Evolutionary conservation across 164 flowering plant species (phyloP), one percentile per base, ranked within the genome.

Genomic region (Nymphaea thermarum): DNA sequence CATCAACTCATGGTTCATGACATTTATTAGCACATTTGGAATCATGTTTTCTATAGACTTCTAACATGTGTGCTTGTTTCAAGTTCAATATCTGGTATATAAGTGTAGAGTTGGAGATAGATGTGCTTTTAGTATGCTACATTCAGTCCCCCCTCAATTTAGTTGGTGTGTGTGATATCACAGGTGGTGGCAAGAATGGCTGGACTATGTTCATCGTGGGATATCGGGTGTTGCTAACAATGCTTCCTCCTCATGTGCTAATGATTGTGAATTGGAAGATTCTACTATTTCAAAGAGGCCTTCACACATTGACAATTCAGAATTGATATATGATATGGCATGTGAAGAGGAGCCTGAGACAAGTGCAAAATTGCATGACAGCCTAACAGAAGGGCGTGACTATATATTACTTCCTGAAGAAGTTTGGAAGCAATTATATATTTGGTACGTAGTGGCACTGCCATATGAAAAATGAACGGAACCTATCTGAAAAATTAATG

Each of bases 111-210:
- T 61, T n/a, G 16, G 6, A 61, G 6, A 7, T 61, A 8, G 10
- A 10, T 55, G 60, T 55, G 16, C 16, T 55, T 55, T 10, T 25
- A 1, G 36, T 25, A 25, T 25, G 36, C 36, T 25, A 25, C 36
- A 25, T 25, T 25, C 36, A 25, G 36, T 25, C 36, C 36, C 36
- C 36, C 36, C 36, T 25, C 36, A 25, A 25, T 25, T 25, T 25
- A 25, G 36, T 61, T 61, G 6, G 64, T n/a, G 36, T 61, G 62
- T 71, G 69, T 16, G 66, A 74, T 18, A 43, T 17, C 15, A 57
- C 78, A 94, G 99, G 77, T 94, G 99, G 99, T 94, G 99, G 98
- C 92, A 88, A 68, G 72, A 80, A 53, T 94, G 99, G 99, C 87
- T 88, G 72, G 89, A 83, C n/a, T 94, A 87, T 80, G 99, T 86